These are phyloP conservation scores for Myriosclerotinia curreyana DNA, from an alignment of 2,329 filamentous ascomycete species.

Conservation along the genomic window DNA sequence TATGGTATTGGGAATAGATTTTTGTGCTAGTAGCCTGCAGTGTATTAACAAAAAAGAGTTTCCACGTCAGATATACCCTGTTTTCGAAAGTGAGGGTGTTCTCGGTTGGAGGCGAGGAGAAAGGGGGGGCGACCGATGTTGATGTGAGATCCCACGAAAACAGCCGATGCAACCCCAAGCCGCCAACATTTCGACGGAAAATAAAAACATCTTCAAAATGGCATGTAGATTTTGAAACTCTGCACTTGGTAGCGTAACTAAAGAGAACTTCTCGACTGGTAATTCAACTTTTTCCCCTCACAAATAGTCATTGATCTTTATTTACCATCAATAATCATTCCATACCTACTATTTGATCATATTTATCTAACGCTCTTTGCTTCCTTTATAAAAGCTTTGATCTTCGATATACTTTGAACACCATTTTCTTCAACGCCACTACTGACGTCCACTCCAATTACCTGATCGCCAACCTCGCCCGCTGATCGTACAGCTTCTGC, in stretches of 20 bases:
- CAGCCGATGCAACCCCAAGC: neutral
- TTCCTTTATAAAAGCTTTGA: slow-evolving; percentile 72
- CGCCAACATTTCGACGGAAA: neutral
- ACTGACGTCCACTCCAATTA: slow-evolving; percentile 87
- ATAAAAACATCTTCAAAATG: neutral
- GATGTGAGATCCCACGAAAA: neutral
- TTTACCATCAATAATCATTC: neutral
- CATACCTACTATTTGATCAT: neutral
- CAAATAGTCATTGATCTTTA: slow-evolving; percentile 8
- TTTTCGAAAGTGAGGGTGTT: slow-evolving; percentile 2
- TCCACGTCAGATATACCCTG: neutral
- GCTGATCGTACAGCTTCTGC: slow-evolving; percentile 60
- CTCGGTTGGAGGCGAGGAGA: neutral
- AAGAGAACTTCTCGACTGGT: neutral
- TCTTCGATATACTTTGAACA: slow-evolving; percentile 76
- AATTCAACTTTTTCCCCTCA: neutral
- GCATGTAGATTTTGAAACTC: neutral
- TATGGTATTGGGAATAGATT: neutral
- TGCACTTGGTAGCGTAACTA: neutral
- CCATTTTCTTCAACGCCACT: slow-evolving; percentile 88
- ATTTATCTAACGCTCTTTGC: slow-evolving; percentile 53
- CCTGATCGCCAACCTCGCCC: slow-evolving; percentile 56
- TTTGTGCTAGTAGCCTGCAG: neutral
- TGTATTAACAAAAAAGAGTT: neutral
- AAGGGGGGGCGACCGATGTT: neutral